Percentiles rank a stretch among this genome's conserved stretches.
These are phyloP conservation scores for Moricandia arvensis DNA, from an alignment of 345 rosid genomes.

Conservation along the genomic window DNA sequence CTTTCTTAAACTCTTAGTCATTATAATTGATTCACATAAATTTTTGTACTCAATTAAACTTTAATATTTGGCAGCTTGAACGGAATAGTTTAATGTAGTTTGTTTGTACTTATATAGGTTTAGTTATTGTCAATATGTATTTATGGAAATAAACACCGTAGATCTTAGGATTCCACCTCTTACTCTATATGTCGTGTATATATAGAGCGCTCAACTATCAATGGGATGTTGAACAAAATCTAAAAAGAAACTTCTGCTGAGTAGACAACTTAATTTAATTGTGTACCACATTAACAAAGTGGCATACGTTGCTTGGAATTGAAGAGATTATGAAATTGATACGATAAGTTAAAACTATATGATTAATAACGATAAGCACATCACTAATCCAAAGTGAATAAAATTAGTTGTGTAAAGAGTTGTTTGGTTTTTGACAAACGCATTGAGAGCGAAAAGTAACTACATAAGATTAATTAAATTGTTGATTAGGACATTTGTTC, in stretches of 20 bases:
- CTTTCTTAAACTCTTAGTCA: background rate
- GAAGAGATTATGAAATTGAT: slow-evolving; percentile 16
- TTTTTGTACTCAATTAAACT: background rate
- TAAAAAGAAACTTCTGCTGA: background rate
- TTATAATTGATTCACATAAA: background rate
- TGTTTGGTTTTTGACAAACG: slow-evolving; percentile 32
- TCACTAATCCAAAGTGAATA: slow-evolving; percentile 35
- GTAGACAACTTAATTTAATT: background rate
- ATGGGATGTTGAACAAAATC: background rate
- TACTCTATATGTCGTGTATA: background rate
- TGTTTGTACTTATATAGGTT: background rate
- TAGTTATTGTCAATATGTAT: background rate
- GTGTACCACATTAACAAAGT: slow-evolving; percentile 21
- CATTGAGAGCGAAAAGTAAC: slow-evolving; percentile 17
- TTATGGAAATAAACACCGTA: background rate
- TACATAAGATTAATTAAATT: slow-evolving; percentile 7
- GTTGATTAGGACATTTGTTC: slow-evolving; percentile 37
- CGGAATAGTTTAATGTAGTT: background rate
- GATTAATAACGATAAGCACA: slow-evolving; percentile 22
- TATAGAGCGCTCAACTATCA: slow-evolving; percentile 3
- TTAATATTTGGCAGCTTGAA: background rate
- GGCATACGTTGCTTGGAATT: slow-evolving; percentile 22
- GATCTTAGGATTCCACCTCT: slow-evolving; percentile 6
- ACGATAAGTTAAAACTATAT: background rate
- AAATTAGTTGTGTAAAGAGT: slow-evolving; percentile 22